Evolutionary conservation across 140 eudicot genomes (phyloP).

Genomic region (Erigeron philadelphicus): DNA sequence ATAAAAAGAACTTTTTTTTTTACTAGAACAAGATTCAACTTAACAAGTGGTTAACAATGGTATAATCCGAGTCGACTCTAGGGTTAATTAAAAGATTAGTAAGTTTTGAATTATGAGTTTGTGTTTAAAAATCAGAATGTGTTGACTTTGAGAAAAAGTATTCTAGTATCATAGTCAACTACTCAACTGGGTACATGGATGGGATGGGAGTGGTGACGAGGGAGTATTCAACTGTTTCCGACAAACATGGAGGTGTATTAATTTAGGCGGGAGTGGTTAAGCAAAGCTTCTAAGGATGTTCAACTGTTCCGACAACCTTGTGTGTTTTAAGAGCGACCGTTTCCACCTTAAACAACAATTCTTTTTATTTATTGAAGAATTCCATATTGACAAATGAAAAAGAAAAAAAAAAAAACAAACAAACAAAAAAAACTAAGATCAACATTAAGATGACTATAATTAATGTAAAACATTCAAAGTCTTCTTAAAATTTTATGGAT

Average conservation of each 20-base stretch:
- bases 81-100: not conserved
- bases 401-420: too few relatives aligned
- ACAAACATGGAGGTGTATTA: not conserved
- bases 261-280: conserved; percentile 9
- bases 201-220: not conserved
- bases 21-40: too few relatives aligned
- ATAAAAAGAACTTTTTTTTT: too few relatives aligned
- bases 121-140: not conserved
- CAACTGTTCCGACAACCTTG: conserved; percentile 22
- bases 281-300: not conserved
- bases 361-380: too few relatives aligned
- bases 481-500: too few relatives aligned
- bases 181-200: not conserved
- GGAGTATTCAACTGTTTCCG: conserved; percentile 12
- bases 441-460: too few relatives aligned
- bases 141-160: not conserved
- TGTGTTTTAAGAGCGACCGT: not conserved
- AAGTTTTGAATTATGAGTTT: not conserved
- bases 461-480: too few relatives aligned
- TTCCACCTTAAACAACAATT: not conserved
- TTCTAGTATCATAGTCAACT: not conserved
- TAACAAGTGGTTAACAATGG: too few relatives aligned
- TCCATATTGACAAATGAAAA: too few relatives aligned
- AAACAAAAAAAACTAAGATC: too few relatives aligned
- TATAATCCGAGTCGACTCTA: not conserved